Base-by-base conservation (phyloP, 768 basidiomycete genomes). In the Exidia glandulosa region DNA sequence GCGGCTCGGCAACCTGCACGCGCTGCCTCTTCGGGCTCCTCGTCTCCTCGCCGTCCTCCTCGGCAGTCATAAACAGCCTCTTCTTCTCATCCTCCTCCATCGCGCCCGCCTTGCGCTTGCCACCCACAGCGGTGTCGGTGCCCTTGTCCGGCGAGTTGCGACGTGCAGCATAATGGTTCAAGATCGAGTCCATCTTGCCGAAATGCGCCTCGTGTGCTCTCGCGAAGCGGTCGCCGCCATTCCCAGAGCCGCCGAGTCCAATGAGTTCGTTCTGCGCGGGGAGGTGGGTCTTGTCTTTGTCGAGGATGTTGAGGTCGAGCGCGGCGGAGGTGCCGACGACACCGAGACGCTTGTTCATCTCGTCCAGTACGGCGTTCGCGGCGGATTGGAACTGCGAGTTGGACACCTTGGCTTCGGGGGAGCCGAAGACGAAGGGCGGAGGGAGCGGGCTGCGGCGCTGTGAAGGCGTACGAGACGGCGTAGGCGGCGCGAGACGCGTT, bases 171-270 rank as follows among this genome's bases (percentile, higher is more conserved):
- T 81, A 81, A 62, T 81, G 79, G 12, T 66, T 74, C 12, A 74
- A 79, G 66, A 90, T 90, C 6, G 86, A 84, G 64, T 88, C 86
- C 89, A 91, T 91, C 76, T 82, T 85, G 59, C 72, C 72, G 67
- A 90, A 90, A 60, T 81, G 79, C 34, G 79, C 76, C 59, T 84
- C 78, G 65, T 92, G 89, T 29, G 75, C 67, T 65, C 78, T 80
- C 25, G 85, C 79, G 66, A 90, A 81, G 41, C 41, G 32, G 32
- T 60, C 27, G 32, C 57, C 19, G 47, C n/a, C n/a, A n/a, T n/a
- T n/a, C n/a, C n/a, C n/a, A n/a, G n/a, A n/a, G n/a, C n/a, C n/a
- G n/a, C 59, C 62, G 41, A 25, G 56, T 61, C n/a, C 57, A 31
- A 36, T 58, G 30, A 19, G 56, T 57, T 27, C 33, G 32, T 3